These are phyloP conservation scores for Halophytophthora polymorphica DNA, from an alignment of 352 stramenopile genomes.

Conservation along the genomic window DNA sequence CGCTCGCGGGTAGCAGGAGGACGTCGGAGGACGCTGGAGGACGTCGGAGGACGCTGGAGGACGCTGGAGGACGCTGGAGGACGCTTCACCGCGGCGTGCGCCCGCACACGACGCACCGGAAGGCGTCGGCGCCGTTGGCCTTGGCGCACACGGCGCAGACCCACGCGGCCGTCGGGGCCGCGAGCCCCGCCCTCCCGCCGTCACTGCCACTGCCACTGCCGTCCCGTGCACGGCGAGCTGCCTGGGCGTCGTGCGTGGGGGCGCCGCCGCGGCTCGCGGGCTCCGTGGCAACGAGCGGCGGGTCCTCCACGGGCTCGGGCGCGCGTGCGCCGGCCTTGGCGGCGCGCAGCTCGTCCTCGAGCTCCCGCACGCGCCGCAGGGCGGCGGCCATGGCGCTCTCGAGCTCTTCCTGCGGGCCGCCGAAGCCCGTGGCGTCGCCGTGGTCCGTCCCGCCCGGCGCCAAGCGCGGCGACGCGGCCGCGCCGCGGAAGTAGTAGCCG, in stretches of 20 bases:
- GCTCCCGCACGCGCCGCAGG: slow-evolving; percentile 33
- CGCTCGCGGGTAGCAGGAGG: too few species aligned
- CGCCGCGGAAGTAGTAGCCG: slow-evolving; percentile 73
- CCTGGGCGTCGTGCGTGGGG: too few species aligned
- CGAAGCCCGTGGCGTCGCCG: slow-evolving; percentile 10
- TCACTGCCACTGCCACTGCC: too few species aligned
- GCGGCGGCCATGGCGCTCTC: slow-evolving; percentile 53
- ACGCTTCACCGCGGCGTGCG: slow-evolving; percentile 34
- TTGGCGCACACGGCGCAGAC: slow-evolving; percentile 76
- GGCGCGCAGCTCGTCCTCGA: slow-evolving; percentile 54
- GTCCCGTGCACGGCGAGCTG: too few species aligned
- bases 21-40: too few species aligned
- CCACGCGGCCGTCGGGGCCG: slow-evolving; percentile 31
- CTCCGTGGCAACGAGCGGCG: too few species aligned
- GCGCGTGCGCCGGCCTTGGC: slow-evolving; percentile 10
- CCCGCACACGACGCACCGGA: slow-evolving; percentile 73
- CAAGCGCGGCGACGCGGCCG: slow-evolving; percentile 46
- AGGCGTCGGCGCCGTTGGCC: slow-evolving; percentile 35
- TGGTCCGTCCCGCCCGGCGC: slow-evolving; percentile 14
- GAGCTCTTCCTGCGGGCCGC: slow-evolving; percentile 48
- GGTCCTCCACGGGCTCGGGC: too few species aligned
- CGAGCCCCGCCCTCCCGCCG: too few species aligned
- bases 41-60: too few species aligned
- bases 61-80: too few species aligned
- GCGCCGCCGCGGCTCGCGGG: too few species aligned